phyloP scores from a whole-genome alignment of 352 stramenopile species.

The Globisporangium polare region DNA sequence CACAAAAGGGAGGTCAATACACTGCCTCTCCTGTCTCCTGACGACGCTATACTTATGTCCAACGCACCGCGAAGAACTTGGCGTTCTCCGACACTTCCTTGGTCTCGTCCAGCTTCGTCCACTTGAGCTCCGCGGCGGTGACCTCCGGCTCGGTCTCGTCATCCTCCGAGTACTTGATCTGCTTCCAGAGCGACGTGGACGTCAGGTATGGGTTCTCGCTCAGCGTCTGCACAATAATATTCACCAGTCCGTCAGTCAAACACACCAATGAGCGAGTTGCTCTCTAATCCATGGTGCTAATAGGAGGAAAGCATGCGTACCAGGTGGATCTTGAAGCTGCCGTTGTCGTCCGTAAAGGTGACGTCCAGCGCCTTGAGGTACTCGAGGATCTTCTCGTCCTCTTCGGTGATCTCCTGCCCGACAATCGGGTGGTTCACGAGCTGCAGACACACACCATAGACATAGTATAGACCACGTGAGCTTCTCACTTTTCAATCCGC shows the following conservation, averaged over 20 bases:
- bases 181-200: conserved; percentile 56
- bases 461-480: conserved; percentile 1
- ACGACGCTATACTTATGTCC: background rate
- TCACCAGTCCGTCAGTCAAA: background rate
- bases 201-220: conserved; percentile 66
- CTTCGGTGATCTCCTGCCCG: conserved; percentile 33
- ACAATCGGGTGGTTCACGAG: conserved; percentile 72
- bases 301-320: background rate
- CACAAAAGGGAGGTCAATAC: conserved; percentile 2
- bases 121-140: conserved; percentile 47
- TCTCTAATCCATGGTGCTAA: background rate
- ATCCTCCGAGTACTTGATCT: conserved; percentile 61
- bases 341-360: conserved; percentile 54
- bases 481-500: background rate
- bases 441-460: conserved; percentile 22
- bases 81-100: conserved; percentile 43
- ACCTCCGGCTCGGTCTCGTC: conserved; percentile 51
- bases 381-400: conserved; percentile 53
- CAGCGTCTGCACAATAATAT: conserved; percentile 34
- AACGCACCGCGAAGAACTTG: conserved; percentile 52
- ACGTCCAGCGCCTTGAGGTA: conserved; percentile 55
- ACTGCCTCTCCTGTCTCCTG: too few species aligned
- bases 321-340: conserved; percentile 66
- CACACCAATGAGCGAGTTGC: background rate
- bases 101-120: conserved; percentile 54